phyloP scores from a whole-genome alignment of 1,139 yeast species.

The Saccharomyces hybrid region DNA sequence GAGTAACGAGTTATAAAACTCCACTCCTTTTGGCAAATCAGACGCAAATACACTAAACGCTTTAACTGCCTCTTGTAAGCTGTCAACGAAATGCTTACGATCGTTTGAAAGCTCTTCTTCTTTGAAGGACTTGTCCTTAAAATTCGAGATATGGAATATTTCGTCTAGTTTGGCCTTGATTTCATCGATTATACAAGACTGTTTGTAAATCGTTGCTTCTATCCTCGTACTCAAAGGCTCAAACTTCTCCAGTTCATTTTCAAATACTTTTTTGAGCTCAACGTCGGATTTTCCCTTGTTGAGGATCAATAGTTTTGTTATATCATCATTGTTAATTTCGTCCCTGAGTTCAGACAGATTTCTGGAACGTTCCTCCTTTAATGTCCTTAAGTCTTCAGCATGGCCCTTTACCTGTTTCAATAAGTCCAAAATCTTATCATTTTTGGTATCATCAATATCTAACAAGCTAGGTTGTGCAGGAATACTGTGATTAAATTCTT shows the following conservation, averaged over 20 bases:
- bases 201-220: slow-evolving; percentile 59
- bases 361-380: slow-evolving; percentile 53
- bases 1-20: slow-evolving; percentile 54
- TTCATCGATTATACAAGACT: slow-evolving; percentile 47
- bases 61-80: slow-evolving; percentile 43
- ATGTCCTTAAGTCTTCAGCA: slow-evolving; percentile 43
- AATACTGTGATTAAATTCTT: slow-evolving; percentile 17
- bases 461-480: slow-evolving; percentile 43
- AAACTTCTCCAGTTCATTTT: slow-evolving; percentile 71
- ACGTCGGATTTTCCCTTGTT: slow-evolving; percentile 54
- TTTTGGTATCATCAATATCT: slow-evolving; percentile 50
- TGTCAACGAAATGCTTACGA: slow-evolving; percentile 36
- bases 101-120: slow-evolving; percentile 36
- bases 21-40: slow-evolving; percentile 55
- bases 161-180: slow-evolving; percentile 53
- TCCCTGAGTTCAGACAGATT: slow-evolving; percentile 60
- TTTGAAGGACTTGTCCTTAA: slow-evolving; percentile 33
- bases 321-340: slow-evolving; percentile 75
- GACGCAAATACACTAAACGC: slow-evolving; percentile 50
- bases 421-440: slow-evolving; percentile 26
- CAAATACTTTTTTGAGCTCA: slow-evolving; percentile 58
- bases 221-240: slow-evolving; percentile 60
- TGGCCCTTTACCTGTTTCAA: slow-evolving; percentile 38
- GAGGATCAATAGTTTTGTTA: slow-evolving; percentile 65
- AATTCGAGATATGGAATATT: slow-evolving; percentile 41